phyloP scores from a whole-genome alignment of 805 yeast species.

The Yarrowia sp. region DNA sequence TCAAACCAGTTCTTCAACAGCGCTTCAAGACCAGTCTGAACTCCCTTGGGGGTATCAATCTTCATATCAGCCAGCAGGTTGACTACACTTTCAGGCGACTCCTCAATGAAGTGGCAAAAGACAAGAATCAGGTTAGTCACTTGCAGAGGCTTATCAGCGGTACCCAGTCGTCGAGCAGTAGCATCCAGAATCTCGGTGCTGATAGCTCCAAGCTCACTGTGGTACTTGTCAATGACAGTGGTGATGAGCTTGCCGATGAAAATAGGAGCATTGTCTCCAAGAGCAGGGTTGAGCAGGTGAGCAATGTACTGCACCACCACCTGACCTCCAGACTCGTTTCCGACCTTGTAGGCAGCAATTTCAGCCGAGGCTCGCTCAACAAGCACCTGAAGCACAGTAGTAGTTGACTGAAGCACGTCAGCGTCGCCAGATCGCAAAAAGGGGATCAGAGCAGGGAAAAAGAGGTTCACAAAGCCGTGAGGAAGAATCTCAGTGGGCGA shows the following conservation, averaged over 20 bases:
- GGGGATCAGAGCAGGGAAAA: conserved; percentile 30
- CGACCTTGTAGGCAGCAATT: conserved; percentile 39
- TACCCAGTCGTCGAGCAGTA: conserved; percentile 67
- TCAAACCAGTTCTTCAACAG: conserved; percentile 83
- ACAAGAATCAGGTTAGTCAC: conserved; percentile 79
- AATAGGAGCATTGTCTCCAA: conserved; percentile 82
- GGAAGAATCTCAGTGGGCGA: conserved; percentile 26
- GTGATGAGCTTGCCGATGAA: conserved; percentile 74
- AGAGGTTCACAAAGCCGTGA: conserved; percentile 13
- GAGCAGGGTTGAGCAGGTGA: conserved; percentile 70
- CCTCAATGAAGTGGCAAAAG: conserved; percentile 70
- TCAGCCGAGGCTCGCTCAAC: conserved; percentile 48
- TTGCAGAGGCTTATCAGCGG: conserved; percentile 73
- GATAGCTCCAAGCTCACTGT: conserved; percentile 52
- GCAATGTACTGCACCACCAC: conserved; percentile 69
- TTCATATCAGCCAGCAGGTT: conserved; percentile 60
- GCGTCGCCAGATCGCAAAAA: conserved; percentile 30
- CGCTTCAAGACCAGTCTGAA: conserved; percentile 51
- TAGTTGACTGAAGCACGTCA: conserved; percentile 57
- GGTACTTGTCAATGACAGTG: conserved; percentile 63
- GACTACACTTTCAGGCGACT: conserved; percentile 68
- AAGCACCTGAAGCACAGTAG: conserved; percentile 54
- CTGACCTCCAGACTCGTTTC: conserved; percentile 58
- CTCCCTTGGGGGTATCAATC: conserved; percentile 36
- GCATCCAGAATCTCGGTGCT: conserved; percentile 71